Percentiles rank a stretch among this genome's conserved stretches.
Evolutionary conservation across 106 monocot species (phyloP).

Genomic region (Phalaenopsis aphrodite): DNA sequence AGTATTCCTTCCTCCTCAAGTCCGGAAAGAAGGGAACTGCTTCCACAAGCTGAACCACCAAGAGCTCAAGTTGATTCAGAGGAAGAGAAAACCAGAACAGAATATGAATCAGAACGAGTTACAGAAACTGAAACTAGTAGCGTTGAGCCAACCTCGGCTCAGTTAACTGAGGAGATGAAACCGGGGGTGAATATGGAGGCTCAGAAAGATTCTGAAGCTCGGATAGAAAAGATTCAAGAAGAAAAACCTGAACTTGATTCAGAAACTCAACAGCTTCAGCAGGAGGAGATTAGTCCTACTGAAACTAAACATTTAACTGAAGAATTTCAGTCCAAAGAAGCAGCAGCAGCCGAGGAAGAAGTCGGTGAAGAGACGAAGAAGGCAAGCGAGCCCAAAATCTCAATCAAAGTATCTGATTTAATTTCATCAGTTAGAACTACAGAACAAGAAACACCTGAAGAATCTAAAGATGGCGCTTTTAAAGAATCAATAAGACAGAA

Average conservation of each 20-base stretch:
- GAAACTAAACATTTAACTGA: background rate
- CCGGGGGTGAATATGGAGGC: background rate
- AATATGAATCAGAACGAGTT: background rate
- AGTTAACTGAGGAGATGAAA: background rate
- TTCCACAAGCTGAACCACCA: background rate
- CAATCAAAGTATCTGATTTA: slow-evolving; percentile 3
- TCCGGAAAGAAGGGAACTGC: background rate
- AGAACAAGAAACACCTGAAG: background rate
- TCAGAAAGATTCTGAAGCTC: slow-evolving; percentile 1
- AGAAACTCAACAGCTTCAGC: too few species aligned
- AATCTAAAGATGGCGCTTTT: background rate
- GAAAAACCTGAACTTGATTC: background rate
- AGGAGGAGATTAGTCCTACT: background rate
- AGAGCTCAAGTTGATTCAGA: background rate
- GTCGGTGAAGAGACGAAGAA: background rate
- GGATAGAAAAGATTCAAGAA: background rate
- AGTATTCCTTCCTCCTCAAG: background rate
- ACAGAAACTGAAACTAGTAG: background rate
- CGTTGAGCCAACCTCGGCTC: background rate
- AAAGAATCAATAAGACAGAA: background rate
- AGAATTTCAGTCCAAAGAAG: slow-evolving; percentile 2
- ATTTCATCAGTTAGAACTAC: background rate
- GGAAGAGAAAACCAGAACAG: background rate
- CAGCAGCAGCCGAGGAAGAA: background rate
- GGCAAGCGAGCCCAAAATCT: slow-evolving; percentile 6